Percentiles rank a stretch among this genome's conserved stretches.
Conservation (phyloP, 1,284 basidiomycete species). For the Irpex rosettiformis region DNA sequence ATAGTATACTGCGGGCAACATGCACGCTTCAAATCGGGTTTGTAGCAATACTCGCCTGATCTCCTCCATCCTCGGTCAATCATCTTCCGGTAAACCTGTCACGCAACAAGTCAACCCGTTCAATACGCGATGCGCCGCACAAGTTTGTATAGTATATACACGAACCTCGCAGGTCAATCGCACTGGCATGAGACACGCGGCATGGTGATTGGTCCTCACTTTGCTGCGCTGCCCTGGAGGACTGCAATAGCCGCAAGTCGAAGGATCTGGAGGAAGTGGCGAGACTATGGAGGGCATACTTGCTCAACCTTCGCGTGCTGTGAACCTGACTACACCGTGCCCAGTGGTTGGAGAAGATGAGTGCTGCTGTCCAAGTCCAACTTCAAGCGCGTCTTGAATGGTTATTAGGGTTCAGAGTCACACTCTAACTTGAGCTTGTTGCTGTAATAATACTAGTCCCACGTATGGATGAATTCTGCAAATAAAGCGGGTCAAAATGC, state of each 20-base stretch:
- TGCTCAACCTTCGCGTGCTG: no score
- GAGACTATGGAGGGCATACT: constrained; percentile 15
- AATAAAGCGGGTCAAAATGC: no score
- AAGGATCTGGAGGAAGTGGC: constrained; percentile 21
- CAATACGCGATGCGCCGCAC: neutral
- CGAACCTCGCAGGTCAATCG: constrained; percentile 51
- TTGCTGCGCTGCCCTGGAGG: constrained; percentile 33
- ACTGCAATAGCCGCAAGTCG: constrained; percentile 42
- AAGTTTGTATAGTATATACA: neutral
- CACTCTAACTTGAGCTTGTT: no score
- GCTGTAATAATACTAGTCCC: no score
- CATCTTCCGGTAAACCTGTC: constrained; percentile 74
- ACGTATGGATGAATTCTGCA: no score
- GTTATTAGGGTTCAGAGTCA: no score
- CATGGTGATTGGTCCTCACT: constrained; percentile 31
- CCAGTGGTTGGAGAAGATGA: no score
- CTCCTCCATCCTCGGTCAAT: constrained; percentile 90
- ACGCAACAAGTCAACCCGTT: neutral
- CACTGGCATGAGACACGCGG: constrained; percentile 32
- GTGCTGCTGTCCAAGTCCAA: no score
- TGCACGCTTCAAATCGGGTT: constrained; percentile 76
- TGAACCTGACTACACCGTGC: no score
- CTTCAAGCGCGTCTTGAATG: no score
- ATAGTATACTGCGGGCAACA: constrained; percentile 96
- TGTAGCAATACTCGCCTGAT: constrained; percentile 80